phyloP scores from a whole-genome alignment of 345 rosid genomes.

The Gossypium mustelinum region DNA sequence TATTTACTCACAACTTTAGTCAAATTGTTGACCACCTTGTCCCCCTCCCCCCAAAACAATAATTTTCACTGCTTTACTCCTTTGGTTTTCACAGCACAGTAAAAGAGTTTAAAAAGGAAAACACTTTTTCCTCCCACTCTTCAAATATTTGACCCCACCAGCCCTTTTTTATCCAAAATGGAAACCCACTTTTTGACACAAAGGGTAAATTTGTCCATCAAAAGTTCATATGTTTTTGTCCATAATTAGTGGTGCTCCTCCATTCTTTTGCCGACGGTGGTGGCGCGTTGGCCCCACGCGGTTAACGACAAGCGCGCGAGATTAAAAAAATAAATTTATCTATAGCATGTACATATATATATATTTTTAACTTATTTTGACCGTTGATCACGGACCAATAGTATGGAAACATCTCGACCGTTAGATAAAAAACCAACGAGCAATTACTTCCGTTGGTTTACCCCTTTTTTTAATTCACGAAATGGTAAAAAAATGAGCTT shows the following conservation, averaged over 20 bases:
- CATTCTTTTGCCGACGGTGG: slow-evolving; percentile 12
- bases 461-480: neutral
- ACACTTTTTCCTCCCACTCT: neutral
- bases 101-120: neutral
- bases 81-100: neutral
- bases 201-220: slow-evolving; percentile 5
- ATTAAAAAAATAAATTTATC: neutral
- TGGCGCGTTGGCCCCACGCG: slow-evolving; percentile 16
- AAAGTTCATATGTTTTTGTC: neutral
- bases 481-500: neutral
- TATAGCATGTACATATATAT: no score
- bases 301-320: slow-evolving; percentile 11
- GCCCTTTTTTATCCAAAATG: neutral
- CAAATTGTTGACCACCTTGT: slow-evolving; percentile 1
- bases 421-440: neutral
- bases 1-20: neutral
- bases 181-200: neutral
- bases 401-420: neutral
- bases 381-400: slow-evolving; percentile 14
- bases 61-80: neutral
- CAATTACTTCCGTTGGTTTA: neutral
- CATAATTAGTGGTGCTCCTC: slow-evolving; percentile 17
- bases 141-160: neutral
- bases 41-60: neutral
- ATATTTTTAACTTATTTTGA: neutral